Evolutionary conservation across 2,329 filamentous ascomycete species (phyloP), one percentile per base, ranked within the genome.

Genomic region (Gremmenia infestans): DNA sequence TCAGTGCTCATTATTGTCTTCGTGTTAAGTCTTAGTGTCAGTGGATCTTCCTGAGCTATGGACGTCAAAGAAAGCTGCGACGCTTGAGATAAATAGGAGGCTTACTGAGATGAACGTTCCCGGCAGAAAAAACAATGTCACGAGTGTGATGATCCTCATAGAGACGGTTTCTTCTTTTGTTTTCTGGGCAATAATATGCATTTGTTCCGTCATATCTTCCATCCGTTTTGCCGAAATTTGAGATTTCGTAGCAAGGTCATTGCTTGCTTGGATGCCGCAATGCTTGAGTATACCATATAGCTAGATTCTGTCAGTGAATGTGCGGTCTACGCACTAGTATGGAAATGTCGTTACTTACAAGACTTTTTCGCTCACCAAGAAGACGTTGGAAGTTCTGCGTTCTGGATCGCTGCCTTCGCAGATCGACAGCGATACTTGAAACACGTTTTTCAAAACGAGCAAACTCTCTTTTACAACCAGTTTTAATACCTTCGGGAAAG

Each of bases 1-100:
- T 72, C 69, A 0, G 72, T 74, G 55, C 71, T 73, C 71, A 75
- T 73, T 43, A 75, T 66, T 5, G 72, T 75, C 72, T 74, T 23
- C 15, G 12, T 9, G 11, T 36, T n/a, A 8, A 22, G 7, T 47
- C 9, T 22, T 25, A 47, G 40, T 42, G 28, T 22, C 11, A 59
- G 48, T 12, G 8, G 15, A 19, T 32, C 2, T 42, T 42, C 9
- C 39, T 45, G 11, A 9, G 42, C 15, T 5, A 11, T 8, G 9
- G n/a, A 19, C 15, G 22, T 45, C n/a, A 45, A 19, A 5, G 22
- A 14, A 45, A 19, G 5, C 4, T 45, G 2, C 5, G 5, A 28
- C 32, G 14, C 4, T 22, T 36, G 28, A 23, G 35, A 48, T 2
- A 42, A 42, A 17, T 17, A 4, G 36, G 36, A 32, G 28, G 53